These are phyloP conservation scores for Fusarium penzigii DNA, from an alignment of 2,329 filamentous ascomycete species.

Conservation along the genomic window DNA sequence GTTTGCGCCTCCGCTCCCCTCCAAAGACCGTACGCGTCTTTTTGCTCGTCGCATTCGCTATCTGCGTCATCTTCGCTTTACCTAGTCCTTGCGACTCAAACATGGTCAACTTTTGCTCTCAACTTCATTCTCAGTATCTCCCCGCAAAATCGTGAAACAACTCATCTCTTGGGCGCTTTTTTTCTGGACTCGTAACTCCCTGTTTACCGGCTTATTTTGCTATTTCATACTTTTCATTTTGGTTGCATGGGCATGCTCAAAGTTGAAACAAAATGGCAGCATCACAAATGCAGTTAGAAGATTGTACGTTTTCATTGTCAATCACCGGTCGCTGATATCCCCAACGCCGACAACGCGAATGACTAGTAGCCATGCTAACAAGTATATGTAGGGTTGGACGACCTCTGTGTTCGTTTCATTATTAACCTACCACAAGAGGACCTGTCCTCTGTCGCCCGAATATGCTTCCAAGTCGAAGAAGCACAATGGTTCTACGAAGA, in stretches of 20 bases:
- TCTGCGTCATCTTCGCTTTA: slow-evolving; percentile 23
- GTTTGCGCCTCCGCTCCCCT: slow-evolving; percentile 5
- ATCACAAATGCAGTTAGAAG: slow-evolving; percentile 83
- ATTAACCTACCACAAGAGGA: slow-evolving; percentile 95
- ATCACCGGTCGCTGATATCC: background rate
- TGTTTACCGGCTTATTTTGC: no score
- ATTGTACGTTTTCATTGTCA: slow-evolving; percentile 60
- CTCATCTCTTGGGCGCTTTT: no score
- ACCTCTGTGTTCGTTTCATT: slow-evolving; percentile 96
- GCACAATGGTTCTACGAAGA: slow-evolving; percentile 99
- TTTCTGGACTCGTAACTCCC: no score
- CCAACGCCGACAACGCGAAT: no score
- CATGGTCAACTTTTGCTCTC: slow-evolving; percentile 37
- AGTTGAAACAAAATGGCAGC: slow-evolving; percentile 64
- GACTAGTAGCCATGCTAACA: no score
- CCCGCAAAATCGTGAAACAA: slow-evolving; percentile 34
- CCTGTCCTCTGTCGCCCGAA: slow-evolving; percentile 83
- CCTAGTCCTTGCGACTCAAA: slow-evolving; percentile 18
- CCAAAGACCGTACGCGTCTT: slow-evolving; percentile 29
- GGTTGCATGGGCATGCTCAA: no score
- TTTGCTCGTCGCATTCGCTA: slow-evolving; percentile 27
- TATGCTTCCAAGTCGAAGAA: slow-evolving; percentile 98
- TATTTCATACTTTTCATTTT: no score
- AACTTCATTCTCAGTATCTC: slow-evolving; percentile 31
- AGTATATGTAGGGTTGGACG: slow-evolving; percentile 75